Evolutionary conservation across 306 rosid genomes (phyloP).

Genomic region (Cicer arietinum): DNA sequence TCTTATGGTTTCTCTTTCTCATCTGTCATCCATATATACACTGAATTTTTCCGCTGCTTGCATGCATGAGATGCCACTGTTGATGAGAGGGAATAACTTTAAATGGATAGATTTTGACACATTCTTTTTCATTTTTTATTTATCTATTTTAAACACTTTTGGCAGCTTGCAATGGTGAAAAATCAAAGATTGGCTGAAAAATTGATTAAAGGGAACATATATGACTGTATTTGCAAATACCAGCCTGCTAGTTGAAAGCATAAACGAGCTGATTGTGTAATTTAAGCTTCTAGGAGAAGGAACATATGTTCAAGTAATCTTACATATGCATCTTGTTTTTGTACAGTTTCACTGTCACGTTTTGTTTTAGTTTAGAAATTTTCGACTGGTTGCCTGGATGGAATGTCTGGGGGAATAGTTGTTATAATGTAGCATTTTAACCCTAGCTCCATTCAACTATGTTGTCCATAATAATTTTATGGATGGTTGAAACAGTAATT

Average conservation of each 20-base stretch:
- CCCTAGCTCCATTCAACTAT: background rate
- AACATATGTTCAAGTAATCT: slow-evolving; percentile 2
- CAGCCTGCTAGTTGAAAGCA: slow-evolving; percentile 63
- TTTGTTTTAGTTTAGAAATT: background rate
- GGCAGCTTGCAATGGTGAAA: slow-evolving; percentile 99
- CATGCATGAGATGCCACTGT: background rate
- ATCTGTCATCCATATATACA: slow-evolving; percentile 12
- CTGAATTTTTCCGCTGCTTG: background rate
- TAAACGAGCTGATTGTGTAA: background rate
- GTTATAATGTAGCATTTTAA: background rate
- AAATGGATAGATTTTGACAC: slow-evolving; percentile 10
- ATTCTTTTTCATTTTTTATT: slow-evolving; percentile 11
- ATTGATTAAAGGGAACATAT: slow-evolving; percentile 80
- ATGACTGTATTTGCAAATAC: slow-evolving; percentile 84
- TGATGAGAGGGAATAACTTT: background rate
- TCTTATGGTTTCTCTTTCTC: slow-evolving; percentile 11
- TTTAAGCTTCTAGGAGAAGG: background rate
- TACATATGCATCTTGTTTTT: background rate
- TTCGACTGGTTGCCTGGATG: background rate
- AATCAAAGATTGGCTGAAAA: slow-evolving; percentile 97
- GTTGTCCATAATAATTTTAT: background rate
- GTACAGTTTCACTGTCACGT: slow-evolving; percentile 2
- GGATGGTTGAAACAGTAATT: background rate
- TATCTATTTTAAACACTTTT: background rate
- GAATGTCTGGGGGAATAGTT: background rate